phyloP scores from a whole-genome alignment of 257 asterid genomes.

The Fraxinus americana region DNA sequence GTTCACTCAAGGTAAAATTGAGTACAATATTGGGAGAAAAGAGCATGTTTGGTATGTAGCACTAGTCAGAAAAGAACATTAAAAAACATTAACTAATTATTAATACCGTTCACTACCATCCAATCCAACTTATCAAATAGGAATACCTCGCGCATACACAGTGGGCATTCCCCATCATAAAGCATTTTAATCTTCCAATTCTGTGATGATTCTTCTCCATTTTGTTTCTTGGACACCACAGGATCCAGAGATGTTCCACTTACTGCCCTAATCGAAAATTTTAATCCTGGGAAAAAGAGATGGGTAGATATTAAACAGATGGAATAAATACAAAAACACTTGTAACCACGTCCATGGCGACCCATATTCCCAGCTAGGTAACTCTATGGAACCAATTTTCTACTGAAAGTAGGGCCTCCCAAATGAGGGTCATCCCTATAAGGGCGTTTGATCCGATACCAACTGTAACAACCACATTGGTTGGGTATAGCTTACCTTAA shows the following conservation, averaged over 20 bases:
- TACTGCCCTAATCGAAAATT: constrained; percentile 42
- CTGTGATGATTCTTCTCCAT: constrained; percentile 38
- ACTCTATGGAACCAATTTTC: no score
- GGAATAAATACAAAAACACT: neutral
- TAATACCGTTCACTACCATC: neutral
- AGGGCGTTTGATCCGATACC: no score
- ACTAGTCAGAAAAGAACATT: neutral
- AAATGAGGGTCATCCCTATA: no score
- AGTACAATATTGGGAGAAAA: neutral
- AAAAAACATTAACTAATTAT: neutral
- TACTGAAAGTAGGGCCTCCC: no score
- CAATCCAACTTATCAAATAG: neutral
- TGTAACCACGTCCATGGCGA: no score
- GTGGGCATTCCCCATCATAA: constrained; percentile 87
- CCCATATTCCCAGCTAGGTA: no score
- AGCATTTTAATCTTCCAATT: constrained; percentile 90
- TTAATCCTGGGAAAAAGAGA: constrained; percentile 31
- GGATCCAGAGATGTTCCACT: constrained; percentile 56
- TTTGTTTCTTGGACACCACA: constrained; percentile 48
- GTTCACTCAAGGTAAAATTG: neutral
- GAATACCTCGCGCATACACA: constrained; percentile 82
- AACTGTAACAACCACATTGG: no score
- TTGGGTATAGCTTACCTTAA: no score
- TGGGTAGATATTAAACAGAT: neutral
- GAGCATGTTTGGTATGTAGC: neutral